Conservation (phyloP, 345 rosid species). For the Murraya koenigii region DNA sequence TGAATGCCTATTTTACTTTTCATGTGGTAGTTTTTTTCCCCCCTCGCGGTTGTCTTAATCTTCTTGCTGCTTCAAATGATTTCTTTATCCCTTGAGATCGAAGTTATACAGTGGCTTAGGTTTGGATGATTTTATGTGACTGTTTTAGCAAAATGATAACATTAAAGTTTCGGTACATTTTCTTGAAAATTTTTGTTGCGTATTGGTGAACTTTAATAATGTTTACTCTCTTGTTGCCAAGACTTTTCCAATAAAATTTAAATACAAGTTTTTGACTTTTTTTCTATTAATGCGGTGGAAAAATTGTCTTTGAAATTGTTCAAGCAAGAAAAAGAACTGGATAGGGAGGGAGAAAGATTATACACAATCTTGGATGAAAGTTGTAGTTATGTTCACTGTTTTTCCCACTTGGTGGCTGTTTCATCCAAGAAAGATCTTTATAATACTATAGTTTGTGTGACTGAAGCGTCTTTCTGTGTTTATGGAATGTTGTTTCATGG, state of each 20-base stretch:
- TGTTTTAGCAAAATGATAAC: background rate
- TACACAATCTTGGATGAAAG: background rate
- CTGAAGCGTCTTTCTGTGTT: background rate
- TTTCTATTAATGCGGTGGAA: background rate
- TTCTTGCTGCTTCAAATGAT: background rate
- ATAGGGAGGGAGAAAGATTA: background rate
- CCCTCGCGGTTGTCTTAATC: background rate
- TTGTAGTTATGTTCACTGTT: background rate
- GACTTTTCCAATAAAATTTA: background rate
- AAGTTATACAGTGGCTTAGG: background rate
- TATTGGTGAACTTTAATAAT: background rate
- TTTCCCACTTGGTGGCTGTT: background rate
- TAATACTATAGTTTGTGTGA: background rate
- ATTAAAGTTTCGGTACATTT: background rate
- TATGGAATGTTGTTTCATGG: background rate
- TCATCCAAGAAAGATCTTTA: background rate
- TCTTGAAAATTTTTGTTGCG: background rate
- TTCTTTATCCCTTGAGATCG: background rate
- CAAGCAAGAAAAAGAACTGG: background rate
- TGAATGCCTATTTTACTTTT: background rate
- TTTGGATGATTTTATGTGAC: background rate
- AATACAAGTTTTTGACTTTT: background rate
- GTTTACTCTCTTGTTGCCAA: background rate
- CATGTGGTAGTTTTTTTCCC: background rate
- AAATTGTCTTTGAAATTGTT: background rate